Conservation (phyloP, 2,329 filamentous ascomycete genomes). For the Alternaria ventricosa region DNA sequence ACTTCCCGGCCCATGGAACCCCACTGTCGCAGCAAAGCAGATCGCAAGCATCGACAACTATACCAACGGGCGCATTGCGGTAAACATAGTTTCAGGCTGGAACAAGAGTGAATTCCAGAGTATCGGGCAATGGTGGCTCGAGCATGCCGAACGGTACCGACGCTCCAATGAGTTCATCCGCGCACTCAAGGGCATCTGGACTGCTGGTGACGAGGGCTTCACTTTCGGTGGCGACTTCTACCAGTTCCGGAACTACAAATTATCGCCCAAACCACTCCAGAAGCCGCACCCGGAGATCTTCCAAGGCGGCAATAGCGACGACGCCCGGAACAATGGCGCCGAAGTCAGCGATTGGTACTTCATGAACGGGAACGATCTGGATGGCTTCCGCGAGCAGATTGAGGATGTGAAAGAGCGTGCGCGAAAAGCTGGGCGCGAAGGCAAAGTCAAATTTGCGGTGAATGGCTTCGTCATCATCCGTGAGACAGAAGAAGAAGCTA, state of each 20-base stretch:
- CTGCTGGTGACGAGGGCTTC: constrained; percentile 53
- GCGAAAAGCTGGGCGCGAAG: constrained; percentile 52
- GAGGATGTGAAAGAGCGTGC: constrained; percentile 57
- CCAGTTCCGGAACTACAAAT: constrained; percentile 59
- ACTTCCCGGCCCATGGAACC: constrained; percentile 47
- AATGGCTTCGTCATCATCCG: constrained; percentile 60
- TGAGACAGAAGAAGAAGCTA: constrained; percentile 59
- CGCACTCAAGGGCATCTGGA: constrained; percentile 61
- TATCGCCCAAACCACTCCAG: constrained; percentile 59
- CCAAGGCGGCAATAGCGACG: constrained; percentile 60
- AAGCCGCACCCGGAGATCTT: constrained; percentile 61
- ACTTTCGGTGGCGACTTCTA: constrained; percentile 61
- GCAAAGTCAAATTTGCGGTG: constrained; percentile 57
- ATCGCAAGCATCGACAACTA: constrained; percentile 62
- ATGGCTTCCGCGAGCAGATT: constrained; percentile 60
- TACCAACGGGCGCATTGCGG: constrained; percentile 58
- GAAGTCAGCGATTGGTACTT: constrained; percentile 61
- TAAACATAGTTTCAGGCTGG: constrained; percentile 63
- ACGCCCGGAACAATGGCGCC: constrained; percentile 59
- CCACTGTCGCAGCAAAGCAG: constrained; percentile 61
- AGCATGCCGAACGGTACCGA: constrained; percentile 60
- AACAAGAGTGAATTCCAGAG: constrained; percentile 61
- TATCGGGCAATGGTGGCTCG: constrained; percentile 63
- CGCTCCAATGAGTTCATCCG: constrained; percentile 59
- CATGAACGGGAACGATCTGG: constrained; percentile 64